Conservation (phyloP, 2,329 filamentous ascomycete genomes). For the Conoideocrella luteorostrata region DNA sequence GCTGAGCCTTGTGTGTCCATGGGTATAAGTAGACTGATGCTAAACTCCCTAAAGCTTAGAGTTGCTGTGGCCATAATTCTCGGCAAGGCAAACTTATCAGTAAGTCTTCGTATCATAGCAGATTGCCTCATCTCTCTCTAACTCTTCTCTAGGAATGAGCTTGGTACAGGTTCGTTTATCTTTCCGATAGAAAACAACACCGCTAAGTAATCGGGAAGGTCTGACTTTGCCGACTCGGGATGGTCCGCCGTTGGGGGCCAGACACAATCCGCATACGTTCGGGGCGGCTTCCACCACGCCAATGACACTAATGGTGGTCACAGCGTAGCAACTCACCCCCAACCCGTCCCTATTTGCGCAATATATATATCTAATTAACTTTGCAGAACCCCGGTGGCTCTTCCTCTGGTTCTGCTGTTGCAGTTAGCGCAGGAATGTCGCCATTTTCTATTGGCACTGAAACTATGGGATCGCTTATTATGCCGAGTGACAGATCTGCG, state of each 20-base stretch:
- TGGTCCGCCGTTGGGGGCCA: conserved; percentile 13
- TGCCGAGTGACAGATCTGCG: conserved; percentile 9
- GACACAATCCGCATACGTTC: conserved; percentile 11
- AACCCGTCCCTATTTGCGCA: not conserved
- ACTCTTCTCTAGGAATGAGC: not conserved
- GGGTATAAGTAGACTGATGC: not conserved
- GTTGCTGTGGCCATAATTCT: conserved; percentile 10
- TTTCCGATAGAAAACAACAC: not conserved
- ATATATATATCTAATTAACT: not conserved
- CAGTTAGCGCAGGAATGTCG: conserved; percentile 45
- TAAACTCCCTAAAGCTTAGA: conserved; percentile 1
- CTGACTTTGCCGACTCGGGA: conserved; percentile 2
- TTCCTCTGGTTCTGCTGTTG: conserved; percentile 48
- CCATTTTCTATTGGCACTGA: conserved; percentile 52
- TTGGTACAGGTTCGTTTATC: not conserved
- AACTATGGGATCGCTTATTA: conserved; percentile 39
- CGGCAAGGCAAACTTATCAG: conserved; percentile 12
- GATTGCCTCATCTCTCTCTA: not conserved
- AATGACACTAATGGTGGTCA: conserved; percentile 9
- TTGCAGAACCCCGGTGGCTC: conserved; percentile 38
- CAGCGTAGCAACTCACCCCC: conserved; percentile 6
- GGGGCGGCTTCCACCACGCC: conserved; percentile 3
- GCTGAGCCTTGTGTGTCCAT: not conserved
- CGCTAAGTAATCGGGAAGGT: not conserved
- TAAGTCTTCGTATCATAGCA: not conserved